Evolutionary conservation across 129 eudicot species (phyloP).

Genomic region (Helichrysum umbraculigerum): DNA sequence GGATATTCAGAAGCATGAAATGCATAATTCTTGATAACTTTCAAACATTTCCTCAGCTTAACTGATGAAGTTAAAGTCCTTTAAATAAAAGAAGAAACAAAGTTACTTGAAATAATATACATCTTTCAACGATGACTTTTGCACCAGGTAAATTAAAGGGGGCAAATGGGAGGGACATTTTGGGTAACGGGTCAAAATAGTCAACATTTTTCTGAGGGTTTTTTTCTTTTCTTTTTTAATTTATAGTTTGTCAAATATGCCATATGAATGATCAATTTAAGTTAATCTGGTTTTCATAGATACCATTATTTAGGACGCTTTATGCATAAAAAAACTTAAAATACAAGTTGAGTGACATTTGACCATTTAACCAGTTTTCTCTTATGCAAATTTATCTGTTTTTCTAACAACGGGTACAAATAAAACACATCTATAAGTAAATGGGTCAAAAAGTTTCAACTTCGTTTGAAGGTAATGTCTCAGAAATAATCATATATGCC

Average conservation of each 20-base stretch:
- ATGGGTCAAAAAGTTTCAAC: background rate
- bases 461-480: conserved; percentile 2
- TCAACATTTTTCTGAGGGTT: too few species aligned
- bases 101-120: background rate
- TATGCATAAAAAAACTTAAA: too few species aligned
- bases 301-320: too few species aligned
- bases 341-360: too few species aligned
- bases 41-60: conserved; percentile 51
- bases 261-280: too few species aligned
- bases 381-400: too few species aligned
- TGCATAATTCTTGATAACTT: conserved; percentile 51
- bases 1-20: conserved; percentile 59
- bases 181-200: background rate
- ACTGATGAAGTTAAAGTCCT: conserved; percentile 62
- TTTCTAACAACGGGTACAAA: too few species aligned
- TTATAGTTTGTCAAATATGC: too few species aligned
- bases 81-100: conserved; percentile 9
- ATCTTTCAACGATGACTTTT: background rate
- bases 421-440: background rate
- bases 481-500: background rate
- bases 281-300: too few species aligned
- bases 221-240: too few species aligned
- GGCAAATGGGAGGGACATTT: background rate
- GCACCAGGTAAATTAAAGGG: background rate
- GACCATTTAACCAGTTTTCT: too few species aligned